phyloP scores from a whole-genome alignment of 2,329 filamentous ascomycete genomes.

The Onygenales sp. region DNA sequence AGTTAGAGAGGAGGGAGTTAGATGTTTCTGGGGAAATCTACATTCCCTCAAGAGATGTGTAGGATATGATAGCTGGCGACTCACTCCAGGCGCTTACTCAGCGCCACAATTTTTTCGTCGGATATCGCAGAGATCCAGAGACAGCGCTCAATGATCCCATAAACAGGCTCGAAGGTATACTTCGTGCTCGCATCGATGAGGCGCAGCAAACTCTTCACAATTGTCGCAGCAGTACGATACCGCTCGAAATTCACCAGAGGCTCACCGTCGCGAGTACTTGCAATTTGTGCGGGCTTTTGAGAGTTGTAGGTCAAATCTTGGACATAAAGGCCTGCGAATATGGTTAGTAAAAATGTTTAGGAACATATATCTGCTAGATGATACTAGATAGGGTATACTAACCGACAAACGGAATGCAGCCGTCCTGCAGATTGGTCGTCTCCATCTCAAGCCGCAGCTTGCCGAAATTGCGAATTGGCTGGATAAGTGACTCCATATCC shows the following conservation, averaged over 20 bases:
- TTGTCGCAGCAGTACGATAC: conserved; percentile 54
- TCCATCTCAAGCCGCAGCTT: conserved; percentile 57
- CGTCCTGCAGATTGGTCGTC: conserved; percentile 46
- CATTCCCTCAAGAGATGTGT: too few species aligned
- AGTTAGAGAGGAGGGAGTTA: too few species aligned
- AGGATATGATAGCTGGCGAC: too few species aligned
- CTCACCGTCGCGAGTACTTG: conserved; percentile 37
- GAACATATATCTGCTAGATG: background rate
- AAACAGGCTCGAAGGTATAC: conserved; percentile 49
- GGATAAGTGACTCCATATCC: conserved; percentile 51
- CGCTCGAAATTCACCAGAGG: conserved; percentile 58
- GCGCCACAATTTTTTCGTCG: conserved; percentile 46
- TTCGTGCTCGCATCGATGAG: conserved; percentile 55
- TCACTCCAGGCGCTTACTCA: conserved; percentile 33
- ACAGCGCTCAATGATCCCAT: conserved; percentile 51
- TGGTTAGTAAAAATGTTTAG: background rate
- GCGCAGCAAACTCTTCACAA: conserved; percentile 54
- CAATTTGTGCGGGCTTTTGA: conserved; percentile 53
- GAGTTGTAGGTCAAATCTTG: conserved; percentile 59
- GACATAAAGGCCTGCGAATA: conserved; percentile 46
- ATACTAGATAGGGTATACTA: conserved; percentile 15
- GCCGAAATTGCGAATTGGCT: conserved; percentile 55
- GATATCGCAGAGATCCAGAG: conserved; percentile 54
- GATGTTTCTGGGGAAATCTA: too few species aligned
- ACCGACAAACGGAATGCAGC: conserved; percentile 59